phyloP scores from a whole-genome alignment of 2,329 filamentous ascomycete genomes.

The Botryotinia narcissicola region DNA sequence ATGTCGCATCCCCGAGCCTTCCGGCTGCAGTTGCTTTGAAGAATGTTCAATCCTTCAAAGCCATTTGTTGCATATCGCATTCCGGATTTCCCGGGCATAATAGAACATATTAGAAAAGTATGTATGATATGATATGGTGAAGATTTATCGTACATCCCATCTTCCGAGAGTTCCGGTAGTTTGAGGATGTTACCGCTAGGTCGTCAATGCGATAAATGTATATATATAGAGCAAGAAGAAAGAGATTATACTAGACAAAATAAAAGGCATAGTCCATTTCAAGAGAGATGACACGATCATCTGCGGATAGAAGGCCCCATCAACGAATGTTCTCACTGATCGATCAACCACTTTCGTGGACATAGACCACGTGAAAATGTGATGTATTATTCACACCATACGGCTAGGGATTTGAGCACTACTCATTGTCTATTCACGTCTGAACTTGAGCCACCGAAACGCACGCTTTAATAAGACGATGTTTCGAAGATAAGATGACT shows the following conservation, averaged over 20 bases:
- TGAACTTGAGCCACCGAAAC: neutral
- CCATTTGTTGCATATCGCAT: neutral
- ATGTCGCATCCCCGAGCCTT: neutral
- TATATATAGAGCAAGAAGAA: neutral
- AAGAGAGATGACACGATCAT: neutral
- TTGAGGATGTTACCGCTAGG: neutral
- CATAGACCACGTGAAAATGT: neutral
- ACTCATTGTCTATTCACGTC: neutral
- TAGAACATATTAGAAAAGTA: neutral
- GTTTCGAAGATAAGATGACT: neutral
- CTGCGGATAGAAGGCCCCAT: neutral
- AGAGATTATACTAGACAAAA: neutral
- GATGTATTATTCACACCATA: neutral
- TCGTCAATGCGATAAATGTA: neutral
- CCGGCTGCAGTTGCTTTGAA: neutral
- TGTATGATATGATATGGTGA: too few species aligned
- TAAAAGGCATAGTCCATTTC: neutral
- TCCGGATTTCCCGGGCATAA: neutral
- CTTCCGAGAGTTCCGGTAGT: neutral
- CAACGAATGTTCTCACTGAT: neutral
- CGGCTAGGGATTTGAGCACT: neutral
- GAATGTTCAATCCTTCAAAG: neutral
- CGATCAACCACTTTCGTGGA: neutral
- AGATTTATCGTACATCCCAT: neutral
- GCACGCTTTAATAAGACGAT: neutral